Evolutionary conservation across 768 basidiomycete genomes (phyloP), one percentile per base, ranked within the genome.

Genomic region (Dendrothele bispora): DNA sequence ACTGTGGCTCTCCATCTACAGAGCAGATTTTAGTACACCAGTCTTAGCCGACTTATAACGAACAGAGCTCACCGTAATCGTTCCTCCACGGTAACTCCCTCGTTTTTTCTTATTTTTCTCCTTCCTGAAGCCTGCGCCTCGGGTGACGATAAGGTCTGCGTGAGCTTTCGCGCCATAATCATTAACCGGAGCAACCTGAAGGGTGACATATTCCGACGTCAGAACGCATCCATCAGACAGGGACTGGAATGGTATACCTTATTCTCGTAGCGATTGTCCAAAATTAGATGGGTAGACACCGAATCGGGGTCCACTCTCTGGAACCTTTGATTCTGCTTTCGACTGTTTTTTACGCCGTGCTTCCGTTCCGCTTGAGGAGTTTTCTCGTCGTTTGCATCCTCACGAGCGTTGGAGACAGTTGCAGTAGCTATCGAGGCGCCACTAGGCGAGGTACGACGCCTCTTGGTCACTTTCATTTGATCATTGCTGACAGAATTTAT

Each of bases 101-200:
- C 89, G 75, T 72, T 99, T 99, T 73, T 98, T 98, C 82, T 98
- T 99, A 72, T 97, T 98, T 71, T 99, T 99, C 77, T 97, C 95
- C 68, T 98, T 99, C 46, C 93, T 80, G 75, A 99, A 99, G 2
- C 92, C 92, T 39, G 90, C 87, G 3, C 95, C 95, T 1, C 94
- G 82, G 3, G 95, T 98, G 22, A 94, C 89, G 53, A 95, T 87
- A 52, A 99, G 72, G 66, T 98, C 97, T 30, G 78, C 75, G 54
- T 85, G 83, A 0, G 95, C 95, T 46, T 77, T 78, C 25, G 83
- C 85, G 17, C 95, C 95, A 56, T 99, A 99, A 62, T 98, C 97
- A 52, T 84, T 84, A 20, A 54, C 53, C 1, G 74, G 73, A 0
- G 80, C 91, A 2, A 82, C 75, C 89, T 87, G 53, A 14, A 17